Percentiles rank a stretch among this genome's conserved stretches.
phyloP scores from a whole-genome alignment of 495 filamentous ascomycete genomes.

The Eremomyces bilateralis region DNA sequence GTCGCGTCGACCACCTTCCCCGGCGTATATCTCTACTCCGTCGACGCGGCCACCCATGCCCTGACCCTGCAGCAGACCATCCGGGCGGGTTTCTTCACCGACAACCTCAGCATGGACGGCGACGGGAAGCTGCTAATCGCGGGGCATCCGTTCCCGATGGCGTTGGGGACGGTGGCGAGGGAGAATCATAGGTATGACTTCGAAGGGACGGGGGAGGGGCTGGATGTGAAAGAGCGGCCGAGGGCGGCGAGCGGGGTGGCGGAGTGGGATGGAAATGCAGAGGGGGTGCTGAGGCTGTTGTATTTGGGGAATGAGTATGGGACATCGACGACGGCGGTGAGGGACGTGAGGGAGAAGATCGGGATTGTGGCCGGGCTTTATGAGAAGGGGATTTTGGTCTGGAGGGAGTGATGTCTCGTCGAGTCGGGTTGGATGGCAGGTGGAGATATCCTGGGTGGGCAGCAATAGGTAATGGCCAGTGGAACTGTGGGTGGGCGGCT shows the following conservation, averaged over 20 bases:
- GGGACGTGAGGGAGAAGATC: conserved; percentile 19
- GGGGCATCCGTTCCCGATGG: conserved; percentile 21
- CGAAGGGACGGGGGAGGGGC: conserved; percentile 10
- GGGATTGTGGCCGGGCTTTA: conserved; percentile 24
- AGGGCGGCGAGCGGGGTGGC: conserved; percentile 19
- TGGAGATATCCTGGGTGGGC: too few species aligned
- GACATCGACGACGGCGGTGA: conserved; percentile 17
- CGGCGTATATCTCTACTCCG: conserved; percentile 18
- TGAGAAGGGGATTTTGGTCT: conserved; percentile 23
- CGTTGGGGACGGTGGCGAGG: conserved; percentile 12
- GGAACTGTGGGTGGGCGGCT: too few species aligned
- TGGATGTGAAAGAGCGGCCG: conserved; percentile 12
- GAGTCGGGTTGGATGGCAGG: too few species aligned
- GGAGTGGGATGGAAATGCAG: conserved; percentile 17
- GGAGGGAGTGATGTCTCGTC: conserved; percentile 21
- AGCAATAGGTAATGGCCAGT: too few species aligned
- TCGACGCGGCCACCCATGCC: conserved; percentile 4
- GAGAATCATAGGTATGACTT: conserved; percentile 11
- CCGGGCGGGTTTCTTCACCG: conserved; percentile 16
- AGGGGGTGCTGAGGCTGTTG: conserved; percentile 16
- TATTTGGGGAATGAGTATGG: conserved; percentile 18
- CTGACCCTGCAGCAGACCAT: conserved; percentile 12
- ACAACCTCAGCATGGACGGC: conserved; percentile 22
- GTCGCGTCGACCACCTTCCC: conserved; percentile 18
- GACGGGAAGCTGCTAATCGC: conserved; percentile 22